phyloP scores from a whole-genome alignment of 2,329 filamentous ascomycete genomes.

The Claviceps sp. region DNA sequence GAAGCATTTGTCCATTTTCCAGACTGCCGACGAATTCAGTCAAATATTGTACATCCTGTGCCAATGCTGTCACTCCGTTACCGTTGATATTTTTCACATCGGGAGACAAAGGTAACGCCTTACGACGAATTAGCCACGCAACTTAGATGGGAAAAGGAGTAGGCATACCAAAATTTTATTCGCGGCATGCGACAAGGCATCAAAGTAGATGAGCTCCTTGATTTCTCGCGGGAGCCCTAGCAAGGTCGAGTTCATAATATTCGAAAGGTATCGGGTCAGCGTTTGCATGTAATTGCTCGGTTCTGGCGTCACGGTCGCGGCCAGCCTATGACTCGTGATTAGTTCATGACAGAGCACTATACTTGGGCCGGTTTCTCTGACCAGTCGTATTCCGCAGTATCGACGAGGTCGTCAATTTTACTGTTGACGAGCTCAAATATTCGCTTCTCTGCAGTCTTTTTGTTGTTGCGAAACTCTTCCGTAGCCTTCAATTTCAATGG shows the following conservation, averaged over 20 bases:
- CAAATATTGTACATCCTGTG: constrained; percentile 73
- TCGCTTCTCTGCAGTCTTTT: constrained; percentile 91
- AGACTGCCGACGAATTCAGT: constrained; percentile 76
- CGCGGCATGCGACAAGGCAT: constrained; percentile 81
- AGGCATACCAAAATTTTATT: constrained; percentile 59
- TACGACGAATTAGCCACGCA: constrained; percentile 8
- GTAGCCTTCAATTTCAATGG: constrained; percentile 73
- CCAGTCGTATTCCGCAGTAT: constrained; percentile 97
- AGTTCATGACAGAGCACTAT: neutral
- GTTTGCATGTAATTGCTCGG: constrained; percentile 94
- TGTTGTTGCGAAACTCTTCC: constrained; percentile 73
- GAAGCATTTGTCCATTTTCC: constrained; percentile 70
- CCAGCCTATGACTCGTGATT: constrained; percentile 24
- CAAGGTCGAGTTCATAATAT: constrained; percentile 92
- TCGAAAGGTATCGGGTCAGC: constrained; percentile 79
- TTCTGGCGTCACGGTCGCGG: constrained; percentile 47
- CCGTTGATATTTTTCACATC: constrained; percentile 79
- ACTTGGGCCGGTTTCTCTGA: constrained; percentile 17
- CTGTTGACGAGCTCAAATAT: constrained; percentile 98
- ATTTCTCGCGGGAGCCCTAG: constrained; percentile 89
- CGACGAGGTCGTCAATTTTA: constrained; percentile 94
- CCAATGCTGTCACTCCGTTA: constrained; percentile 67
- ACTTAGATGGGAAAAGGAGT: neutral
- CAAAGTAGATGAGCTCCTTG: constrained; percentile 96
- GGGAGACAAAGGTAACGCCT: constrained; percentile 63